Evolutionary conservation across 352 stramenopile species (phyloP), one percentile per base, ranked within the genome.

Genomic region (Pythium phragmiticola): DNA sequence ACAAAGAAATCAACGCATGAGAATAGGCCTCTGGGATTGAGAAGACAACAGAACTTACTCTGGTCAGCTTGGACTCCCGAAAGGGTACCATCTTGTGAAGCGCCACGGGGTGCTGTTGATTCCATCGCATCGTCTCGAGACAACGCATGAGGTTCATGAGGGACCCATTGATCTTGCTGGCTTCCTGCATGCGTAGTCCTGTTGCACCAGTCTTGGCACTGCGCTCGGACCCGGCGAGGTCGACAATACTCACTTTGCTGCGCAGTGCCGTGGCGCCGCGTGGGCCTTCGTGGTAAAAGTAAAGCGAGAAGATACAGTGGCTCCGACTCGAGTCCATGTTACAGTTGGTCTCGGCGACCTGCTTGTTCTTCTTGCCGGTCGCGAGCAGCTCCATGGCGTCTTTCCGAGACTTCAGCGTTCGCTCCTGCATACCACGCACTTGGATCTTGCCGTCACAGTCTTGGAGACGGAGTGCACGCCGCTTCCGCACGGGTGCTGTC

Each of bases 81-180:
- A 98, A 99, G 0, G 97, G 97, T n/a, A 99, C 90, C 49, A 98
- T 89, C 51, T 95, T 92, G 65, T 94, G 78, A 28, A 90, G 72
- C 39, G 73, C 75, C 2, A 63, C 69, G 0, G 80, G 82, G 48
- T 90, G 83, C 59, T 92, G 82, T 57, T 98, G 89, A 58, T 98
- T 98, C 72, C 82, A 94, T 0, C 96, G 88, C 76, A 99, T 81
- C 19, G 87, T 95, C 59, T 98, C 91, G 3, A 99, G 78, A 67
- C 96, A 99, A 43, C 90, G 86, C 92, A 98, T 99, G 26, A 99
- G 84, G 50, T 98, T 98, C 93, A 98, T 99, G 5, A 99, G 76
- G 19, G 91, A 98, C 17, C 87, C 88, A 84, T 99, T 99, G 71
- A 99, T 99, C 65, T 98, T 91, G 64, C 93, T 98, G n/a, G 96